Percentiles rank a stretch among this genome's conserved stretches.
Conservation (phyloP, 1,139 yeast species). For the Candida sojae region DNA sequence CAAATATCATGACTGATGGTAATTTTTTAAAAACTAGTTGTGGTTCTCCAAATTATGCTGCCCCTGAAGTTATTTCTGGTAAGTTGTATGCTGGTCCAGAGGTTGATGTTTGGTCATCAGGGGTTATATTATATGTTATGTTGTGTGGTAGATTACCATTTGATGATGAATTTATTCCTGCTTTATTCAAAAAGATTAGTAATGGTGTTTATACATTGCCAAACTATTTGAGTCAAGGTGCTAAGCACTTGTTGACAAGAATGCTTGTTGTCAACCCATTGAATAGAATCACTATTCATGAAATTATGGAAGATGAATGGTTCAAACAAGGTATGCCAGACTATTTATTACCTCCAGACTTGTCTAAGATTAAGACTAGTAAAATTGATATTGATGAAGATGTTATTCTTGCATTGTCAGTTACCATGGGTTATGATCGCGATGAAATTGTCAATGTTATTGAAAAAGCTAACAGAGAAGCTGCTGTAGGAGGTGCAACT, state of each 20-base stretch:
- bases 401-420: constrained; percentile 73
- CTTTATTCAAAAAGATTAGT: constrained; percentile 88
- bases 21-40: constrained; percentile 93
- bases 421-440: constrained; percentile 90
- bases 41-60: constrained; percentile 98
- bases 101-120: constrained; percentile 99
- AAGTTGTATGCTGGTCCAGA: constrained; percentile 98
- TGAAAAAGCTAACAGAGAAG: constrained; percentile 43
- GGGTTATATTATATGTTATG: constrained; percentile 95
- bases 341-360: constrained; percentile 74
- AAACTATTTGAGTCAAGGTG: constrained; percentile 83
- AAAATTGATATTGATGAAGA: constrained; percentile 69
- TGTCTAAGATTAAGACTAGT: constrained; percentile 41
- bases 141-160: constrained; percentile 96
- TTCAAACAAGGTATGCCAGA: constrained; percentile 82
- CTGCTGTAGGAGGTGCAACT: constrained; percentile 15
- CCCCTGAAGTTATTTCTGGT: constrained; percentile 97
- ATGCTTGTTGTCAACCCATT: constrained; percentile 97
- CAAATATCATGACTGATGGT: constrained; percentile 98
- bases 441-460: constrained; percentile 85
- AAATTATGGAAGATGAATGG: constrained; percentile 96
- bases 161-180: constrained; percentile 97
- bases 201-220: constrained; percentile 96
- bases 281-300: constrained; percentile 92
- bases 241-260: constrained; percentile 79